phyloP scores from a whole-genome alignment of 2,329 filamentous ascomycete genomes.

The Emergomyces pasteurianus region DNA sequence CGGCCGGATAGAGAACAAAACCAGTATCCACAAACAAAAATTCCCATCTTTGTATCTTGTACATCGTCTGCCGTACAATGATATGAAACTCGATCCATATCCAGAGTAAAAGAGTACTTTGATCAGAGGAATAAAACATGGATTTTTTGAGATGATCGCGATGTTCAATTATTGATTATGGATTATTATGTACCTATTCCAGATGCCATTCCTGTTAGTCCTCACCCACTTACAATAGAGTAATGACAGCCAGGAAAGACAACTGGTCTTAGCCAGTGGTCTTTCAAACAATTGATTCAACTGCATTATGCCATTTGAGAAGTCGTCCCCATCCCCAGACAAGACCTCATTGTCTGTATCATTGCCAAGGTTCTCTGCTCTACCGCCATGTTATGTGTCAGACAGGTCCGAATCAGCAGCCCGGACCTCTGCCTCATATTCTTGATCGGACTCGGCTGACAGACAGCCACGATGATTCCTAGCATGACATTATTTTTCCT shows the following conservation, averaged over 20 bases:
- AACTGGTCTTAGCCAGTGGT: neutral
- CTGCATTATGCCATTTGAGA: neutral
- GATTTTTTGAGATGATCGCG: neutral
- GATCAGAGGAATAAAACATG: neutral
- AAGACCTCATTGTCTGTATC: too few species aligned
- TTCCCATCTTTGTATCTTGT: neutral
- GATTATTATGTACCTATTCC: neutral
- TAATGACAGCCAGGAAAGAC: neutral
- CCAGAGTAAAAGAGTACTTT: neutral
- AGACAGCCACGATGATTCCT: conserved; percentile 26
- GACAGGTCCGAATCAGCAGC: neutral
- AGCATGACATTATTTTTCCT: conserved; percentile 3
- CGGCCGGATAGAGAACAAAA: neutral
- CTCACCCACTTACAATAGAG: neutral
- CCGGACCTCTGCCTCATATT: neutral
- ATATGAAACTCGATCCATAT: neutral
- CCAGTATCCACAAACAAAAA: neutral
- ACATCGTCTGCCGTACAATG: neutral
- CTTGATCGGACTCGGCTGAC: conserved; percentile 13
- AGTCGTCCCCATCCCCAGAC: neutral
- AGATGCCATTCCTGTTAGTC: neutral
- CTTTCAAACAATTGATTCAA: neutral
- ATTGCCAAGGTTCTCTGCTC: neutral
- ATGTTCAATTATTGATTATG: neutral
- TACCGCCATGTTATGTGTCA: neutral